Evolutionary conservation across 495 filamentous ascomycete species (phyloP), one percentile per base, ranked within the genome.

Genomic region (Durotheca rogersii): DNA sequence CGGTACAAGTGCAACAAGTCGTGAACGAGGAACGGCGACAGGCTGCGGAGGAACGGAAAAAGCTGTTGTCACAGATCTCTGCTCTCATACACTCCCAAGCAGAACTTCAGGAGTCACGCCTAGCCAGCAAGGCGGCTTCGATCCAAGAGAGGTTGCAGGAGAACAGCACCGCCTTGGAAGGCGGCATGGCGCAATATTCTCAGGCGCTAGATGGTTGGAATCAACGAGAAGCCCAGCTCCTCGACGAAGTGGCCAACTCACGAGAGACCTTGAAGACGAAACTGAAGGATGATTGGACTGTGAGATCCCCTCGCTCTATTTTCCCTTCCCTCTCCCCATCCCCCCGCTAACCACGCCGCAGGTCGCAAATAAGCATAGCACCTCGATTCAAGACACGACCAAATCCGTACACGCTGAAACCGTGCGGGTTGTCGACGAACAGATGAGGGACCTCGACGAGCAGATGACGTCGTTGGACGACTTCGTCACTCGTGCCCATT

Each of bases 381-480:
- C 70, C 1, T 83, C 87, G 2, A 90, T 97, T 51, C 86, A 89
- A 52, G 77, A 77, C 1, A 84, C 87, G 0, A 94, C 91, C 1
- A 85, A 87, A 44, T 87, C 89, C 0, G 89, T 97, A 7, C 90
- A 97, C 51, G 85, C 88, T n/a, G 86, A 95, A 68, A 95, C 91
- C 0, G 81, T 95, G 14, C 83, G 83, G 1, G 93, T 95, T 56
- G 92, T 96, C 7, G 87, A 91, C 62, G 85, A 84, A 18, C 94
- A 97, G 67, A 86, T 95, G 72, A 78, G 77, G 30, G 85, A 94
- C 47, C 86, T 98, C 70, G 84, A 87, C 47, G 76, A 74, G 6
- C 89, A 97, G 69, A 92, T 98, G 81, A 79, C 79, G 54, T 86
- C 88, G 5, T 76, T 97, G 4, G 93, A 96, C 68, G 87, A 90